Base-by-base conservation (phyloP, 306 rosid genomes). In the Begonia fuchsioides region DNA sequence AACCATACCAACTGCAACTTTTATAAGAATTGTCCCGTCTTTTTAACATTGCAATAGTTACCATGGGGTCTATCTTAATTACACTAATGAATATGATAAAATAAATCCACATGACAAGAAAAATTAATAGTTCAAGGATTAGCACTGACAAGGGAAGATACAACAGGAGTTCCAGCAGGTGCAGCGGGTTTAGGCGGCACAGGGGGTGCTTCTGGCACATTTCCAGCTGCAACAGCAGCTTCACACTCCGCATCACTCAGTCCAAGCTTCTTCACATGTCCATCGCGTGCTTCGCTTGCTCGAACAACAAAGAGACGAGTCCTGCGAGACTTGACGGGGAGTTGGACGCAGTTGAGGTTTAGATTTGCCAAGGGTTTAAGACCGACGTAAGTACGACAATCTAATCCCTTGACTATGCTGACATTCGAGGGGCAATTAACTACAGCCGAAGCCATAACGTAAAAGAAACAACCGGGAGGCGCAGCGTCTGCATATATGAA, bases 81-180 rank as follows among this genome's bases (percentile, higher is more conserved):
- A 20, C 32, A 20, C 32, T 6, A 20, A 20, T 20, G 32, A 20
- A 20, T 20, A 20, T 20, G 32, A 20, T 20, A 20, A 20, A 20
- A 2, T 20, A 20, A 20, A 26, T 26, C 7, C 35, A 4, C 35
- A 26, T 26, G 35, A 26, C 35, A 26, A 26, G 35, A 26, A 26
- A 26, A 26, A 26, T 0, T 41, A 3, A 41, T 41, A 18, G 15
- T 10, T 10, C 6, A 18, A n/a, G 32, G 35, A 13, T 11, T 16
- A 35, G 39, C 8, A 74, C 93, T 72, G 64, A 90, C 97, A 49
- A 81, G 84, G 14, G 73, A 69, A 50, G 90, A 73, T 49, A 71
- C 87, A 32, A 84, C 87, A 0, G 97, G 97, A 2, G 97, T 90
- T 55, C 97, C 97, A 8, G 68, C 69, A 0, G 97, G 95, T 15